Conservation (phyloP, 2,329 filamentous ascomycete genomes). For the Didymella arachidicola region DNA sequence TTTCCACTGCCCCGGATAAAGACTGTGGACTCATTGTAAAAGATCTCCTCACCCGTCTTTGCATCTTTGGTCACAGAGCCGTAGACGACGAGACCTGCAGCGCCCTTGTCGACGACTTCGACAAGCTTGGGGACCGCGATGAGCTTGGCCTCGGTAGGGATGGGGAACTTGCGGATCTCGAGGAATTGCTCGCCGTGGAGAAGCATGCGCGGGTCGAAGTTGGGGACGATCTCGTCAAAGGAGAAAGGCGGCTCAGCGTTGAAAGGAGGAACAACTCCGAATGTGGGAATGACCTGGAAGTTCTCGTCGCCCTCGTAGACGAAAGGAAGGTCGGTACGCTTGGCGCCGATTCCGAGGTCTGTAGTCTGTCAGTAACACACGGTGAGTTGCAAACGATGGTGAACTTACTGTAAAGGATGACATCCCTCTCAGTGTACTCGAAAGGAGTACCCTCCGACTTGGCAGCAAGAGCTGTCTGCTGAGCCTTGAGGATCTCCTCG, state of each 20-base stretch:
- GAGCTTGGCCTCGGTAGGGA: slow-evolving; percentile 83
- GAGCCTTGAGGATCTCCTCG: slow-evolving; percentile 75
- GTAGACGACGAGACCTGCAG: slow-evolving; percentile 80
- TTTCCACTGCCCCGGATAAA: slow-evolving; percentile 92
- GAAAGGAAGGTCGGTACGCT: slow-evolving; percentile 84
- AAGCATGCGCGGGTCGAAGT: slow-evolving; percentile 98
- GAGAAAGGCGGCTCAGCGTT: slow-evolving; percentile 80
- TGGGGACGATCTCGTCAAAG: slow-evolving; percentile 84
- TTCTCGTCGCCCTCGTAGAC: slow-evolving; percentile 90
- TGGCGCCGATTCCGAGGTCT: slow-evolving; percentile 88
- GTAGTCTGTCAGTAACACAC: slow-evolving; percentile 28
- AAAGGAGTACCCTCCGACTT: slow-evolving; percentile 78
- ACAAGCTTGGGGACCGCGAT: slow-evolving; percentile 80
- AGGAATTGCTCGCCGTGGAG: slow-evolving; percentile 99
- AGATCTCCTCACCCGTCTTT: slow-evolving; percentile 84
- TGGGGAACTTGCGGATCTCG: slow-evolving; percentile 89
- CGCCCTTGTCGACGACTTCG: slow-evolving; percentile 96
- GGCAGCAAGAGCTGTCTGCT: slow-evolving; percentile 76
- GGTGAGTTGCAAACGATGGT: neutral
- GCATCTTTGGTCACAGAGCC: slow-evolving; percentile 85
- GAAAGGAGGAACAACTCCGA: slow-evolving; percentile 94
- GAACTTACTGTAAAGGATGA: slow-evolving; percentile 80
- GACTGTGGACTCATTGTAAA: slow-evolving; percentile 95
- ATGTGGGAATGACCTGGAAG: slow-evolving; percentile 95
- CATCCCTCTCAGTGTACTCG: slow-evolving; percentile 83